A percentile compares a stretch with the other conserved stretches of the same genome.
Conservation (phyloP, 2,329 filamentous ascomycete genomes). For the Pestalotiopsis sp. region DNA sequence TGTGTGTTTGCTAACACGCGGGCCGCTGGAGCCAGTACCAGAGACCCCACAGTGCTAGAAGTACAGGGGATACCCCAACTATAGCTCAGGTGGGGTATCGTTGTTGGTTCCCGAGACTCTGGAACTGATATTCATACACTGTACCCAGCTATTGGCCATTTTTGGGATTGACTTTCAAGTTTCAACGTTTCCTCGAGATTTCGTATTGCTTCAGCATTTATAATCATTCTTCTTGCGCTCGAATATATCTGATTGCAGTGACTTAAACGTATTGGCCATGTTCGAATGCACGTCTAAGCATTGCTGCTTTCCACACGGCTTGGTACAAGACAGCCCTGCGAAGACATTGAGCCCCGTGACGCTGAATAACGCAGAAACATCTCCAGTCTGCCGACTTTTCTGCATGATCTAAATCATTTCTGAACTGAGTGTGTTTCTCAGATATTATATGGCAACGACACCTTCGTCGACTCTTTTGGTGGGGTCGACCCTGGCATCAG, state of each 20-base stretch:
- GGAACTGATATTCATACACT: not conserved
- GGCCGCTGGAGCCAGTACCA: not conserved
- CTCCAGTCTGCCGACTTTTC: not conserved
- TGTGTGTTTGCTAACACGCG: not conserved
- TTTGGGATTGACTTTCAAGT: no score
- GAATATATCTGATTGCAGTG: no score
- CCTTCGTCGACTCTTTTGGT: not conserved
- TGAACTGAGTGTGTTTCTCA: not conserved
- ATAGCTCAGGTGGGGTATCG: not conserved
- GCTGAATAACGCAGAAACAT: not conserved
- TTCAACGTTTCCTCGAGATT: no score
- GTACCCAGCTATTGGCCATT: no score
- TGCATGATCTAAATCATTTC: no score
- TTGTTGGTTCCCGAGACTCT: not conserved
- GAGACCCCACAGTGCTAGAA: not conserved
- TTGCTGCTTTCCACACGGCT: no score
- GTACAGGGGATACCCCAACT: not conserved
- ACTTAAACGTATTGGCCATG: no score
- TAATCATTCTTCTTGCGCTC: no score
- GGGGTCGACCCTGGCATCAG: not conserved
- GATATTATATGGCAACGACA: not conserved
- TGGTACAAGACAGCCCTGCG: conserved; percentile 4
- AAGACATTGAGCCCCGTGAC: not conserved
- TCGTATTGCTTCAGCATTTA: no score
- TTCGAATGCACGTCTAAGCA: no score